Conservation (phyloP, 2,329 filamentous ascomycete genomes). For the Lecanicillium sp. region DNA sequence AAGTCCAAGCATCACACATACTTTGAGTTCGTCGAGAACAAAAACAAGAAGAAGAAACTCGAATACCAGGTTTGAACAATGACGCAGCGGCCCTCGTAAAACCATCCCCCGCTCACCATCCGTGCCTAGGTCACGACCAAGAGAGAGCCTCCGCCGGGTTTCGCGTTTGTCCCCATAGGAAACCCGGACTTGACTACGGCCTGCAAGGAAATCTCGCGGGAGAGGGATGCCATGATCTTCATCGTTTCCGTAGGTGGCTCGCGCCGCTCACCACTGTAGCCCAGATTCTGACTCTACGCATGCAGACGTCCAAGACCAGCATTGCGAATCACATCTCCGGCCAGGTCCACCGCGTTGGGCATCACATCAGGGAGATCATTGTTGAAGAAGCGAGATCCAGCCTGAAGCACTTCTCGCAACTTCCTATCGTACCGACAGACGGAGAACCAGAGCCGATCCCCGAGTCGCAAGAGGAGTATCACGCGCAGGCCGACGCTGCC, state of each 20-base stretch:
- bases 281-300: slow-evolving; percentile 9
- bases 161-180: slow-evolving; percentile 57
- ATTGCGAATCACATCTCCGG: slow-evolving; percentile 37
- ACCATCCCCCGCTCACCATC: slow-evolving; percentile 17
- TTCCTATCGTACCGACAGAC: slow-evolving; percentile 17
- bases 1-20: slow-evolving; percentile 55
- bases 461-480: slow-evolving; percentile 52
- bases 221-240: slow-evolving; percentile 57
- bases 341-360: slow-evolving; percentile 54
- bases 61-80: slow-evolving; percentile 47
- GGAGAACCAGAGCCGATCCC: slow-evolving; percentile 53
- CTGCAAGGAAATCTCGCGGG: slow-evolving; percentile 60
- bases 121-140: slow-evolving; percentile 45
- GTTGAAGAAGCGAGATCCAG: slow-evolving; percentile 46
- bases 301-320: slow-evolving; percentile 25
- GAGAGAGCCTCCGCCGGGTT: slow-evolving; percentile 51
- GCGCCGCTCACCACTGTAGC: slow-evolving; percentile 13
- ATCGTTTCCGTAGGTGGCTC: slow-evolving; percentile 45
- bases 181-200: slow-evolving; percentile 53
- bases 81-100: neutral
- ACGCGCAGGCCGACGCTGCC: slow-evolving; percentile 55
- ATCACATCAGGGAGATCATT: slow-evolving; percentile 54
- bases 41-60: slow-evolving; percentile 58
- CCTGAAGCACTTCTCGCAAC: slow-evolving; percentile 23
- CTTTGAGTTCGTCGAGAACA: slow-evolving; percentile 59